Conservation (phyloP, 2,329 filamentous ascomycete genomes). For the Paracorniculantispora psalliotae region DNA sequence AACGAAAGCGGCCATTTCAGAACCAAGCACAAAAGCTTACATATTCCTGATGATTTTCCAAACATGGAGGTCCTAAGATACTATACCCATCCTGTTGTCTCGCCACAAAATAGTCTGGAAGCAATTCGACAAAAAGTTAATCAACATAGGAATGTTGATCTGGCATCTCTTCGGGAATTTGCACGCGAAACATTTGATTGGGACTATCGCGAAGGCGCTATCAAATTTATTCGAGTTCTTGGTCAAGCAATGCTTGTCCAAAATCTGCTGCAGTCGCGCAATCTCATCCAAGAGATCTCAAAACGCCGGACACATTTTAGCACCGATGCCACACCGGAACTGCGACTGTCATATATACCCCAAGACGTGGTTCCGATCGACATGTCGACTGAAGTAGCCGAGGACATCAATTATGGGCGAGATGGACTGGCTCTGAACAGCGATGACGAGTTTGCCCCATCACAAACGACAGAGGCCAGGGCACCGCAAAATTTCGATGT, state of each 20-base stretch:
- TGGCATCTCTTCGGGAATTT: conserved; percentile 63
- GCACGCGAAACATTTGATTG: conserved; percentile 79
- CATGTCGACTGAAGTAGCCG: conserved; percentile 65
- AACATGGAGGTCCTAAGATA: conserved; percentile 73
- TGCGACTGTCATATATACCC: conserved; percentile 75
- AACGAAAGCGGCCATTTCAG: conserved; percentile 82
- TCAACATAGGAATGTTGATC: conserved; percentile 22
- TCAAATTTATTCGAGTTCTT: conserved; percentile 77
- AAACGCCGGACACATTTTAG: conserved; percentile 64
- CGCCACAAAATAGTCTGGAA: conserved; percentile 47
- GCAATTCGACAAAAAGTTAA: conserved; percentile 18
- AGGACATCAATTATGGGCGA: conserved; percentile 46
- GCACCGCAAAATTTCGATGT: conserved; percentile 57
- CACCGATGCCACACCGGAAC: conserved; percentile 70
- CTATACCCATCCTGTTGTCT: conserved; percentile 85
- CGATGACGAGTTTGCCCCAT: conserved; percentile 57
- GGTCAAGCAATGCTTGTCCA: conserved; percentile 69
- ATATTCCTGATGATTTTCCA: conserved; percentile 77
- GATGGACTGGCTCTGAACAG: conserved; percentile 56
- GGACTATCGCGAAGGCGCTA: conserved; percentile 70
- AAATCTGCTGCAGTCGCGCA: conserved; percentile 35
- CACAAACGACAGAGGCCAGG: conserved; percentile 22
- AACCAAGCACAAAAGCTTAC: conserved; percentile 66
- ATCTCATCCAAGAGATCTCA: conserved; percentile 49
- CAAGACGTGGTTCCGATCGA: conserved; percentile 73